Conservation (phyloP, 768 basidiomycete genomes). For the Trametes punicea region DNA sequence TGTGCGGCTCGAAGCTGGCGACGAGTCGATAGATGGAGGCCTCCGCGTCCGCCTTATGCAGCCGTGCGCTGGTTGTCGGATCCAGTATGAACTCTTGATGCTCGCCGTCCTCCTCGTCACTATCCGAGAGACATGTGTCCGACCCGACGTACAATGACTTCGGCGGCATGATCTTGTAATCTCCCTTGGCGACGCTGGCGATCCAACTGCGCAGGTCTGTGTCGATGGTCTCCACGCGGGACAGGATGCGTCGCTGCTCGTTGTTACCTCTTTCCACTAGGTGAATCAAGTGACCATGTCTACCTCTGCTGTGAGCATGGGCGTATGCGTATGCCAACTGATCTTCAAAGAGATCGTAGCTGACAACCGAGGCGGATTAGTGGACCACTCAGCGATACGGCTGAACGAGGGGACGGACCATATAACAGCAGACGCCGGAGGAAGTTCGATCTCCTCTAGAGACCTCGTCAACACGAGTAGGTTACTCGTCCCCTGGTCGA, state of each 20-base stretch:
- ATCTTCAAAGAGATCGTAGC: constrained; percentile 62
- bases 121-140: constrained; percentile 47
- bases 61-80: constrained; percentile 56
- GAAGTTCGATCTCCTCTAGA: constrained; percentile 57
- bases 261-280: constrained; percentile 61
- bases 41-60: constrained; percentile 58
- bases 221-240: constrained; percentile 38
- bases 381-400: not conserved
- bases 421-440: constrained; percentile 56
- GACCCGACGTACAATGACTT: constrained; percentile 37
- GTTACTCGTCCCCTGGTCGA: constrained; percentile 56
- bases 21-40: constrained; percentile 53
- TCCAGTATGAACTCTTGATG: constrained; percentile 46
- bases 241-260: constrained; percentile 50
- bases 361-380: constrained; percentile 23
- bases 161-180: constrained; percentile 40
- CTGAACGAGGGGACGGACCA: constrained; percentile 40
- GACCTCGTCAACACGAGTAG: constrained; percentile 59
- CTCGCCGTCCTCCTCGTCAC: constrained; percentile 45
- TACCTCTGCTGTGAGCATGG: constrained; percentile 45
- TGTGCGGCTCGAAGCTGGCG: constrained; percentile 17
- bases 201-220: constrained; percentile 49
- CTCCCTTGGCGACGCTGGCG: constrained; percentile 37
- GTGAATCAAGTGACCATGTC: constrained; percentile 54
- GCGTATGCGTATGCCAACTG: constrained; percentile 57